Evolutionary conservation across 257 asterid species (phyloP).

Genomic region (Henckelia pumila): DNA sequence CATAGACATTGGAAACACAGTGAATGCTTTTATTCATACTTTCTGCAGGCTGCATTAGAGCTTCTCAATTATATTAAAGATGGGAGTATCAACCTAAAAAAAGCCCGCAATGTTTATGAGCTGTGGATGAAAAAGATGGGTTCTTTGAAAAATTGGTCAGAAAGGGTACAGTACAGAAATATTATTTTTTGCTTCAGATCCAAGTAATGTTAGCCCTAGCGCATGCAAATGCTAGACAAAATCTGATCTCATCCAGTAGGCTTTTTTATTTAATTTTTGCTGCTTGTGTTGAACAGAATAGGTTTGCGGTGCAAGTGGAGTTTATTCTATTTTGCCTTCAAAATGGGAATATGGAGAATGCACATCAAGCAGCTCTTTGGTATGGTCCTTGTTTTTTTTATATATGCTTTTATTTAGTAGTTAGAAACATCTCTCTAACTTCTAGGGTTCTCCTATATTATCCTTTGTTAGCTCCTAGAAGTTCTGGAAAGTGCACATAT

Average conservation of each 20-base stretch:
- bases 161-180: constrained; percentile 40
- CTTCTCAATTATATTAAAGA: constrained; percentile 51
- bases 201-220: neutral
- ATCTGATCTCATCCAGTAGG: neutral
- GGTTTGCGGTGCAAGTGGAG: constrained; percentile 62
- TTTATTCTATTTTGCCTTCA: constrained; percentile 50
- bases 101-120: constrained; percentile 48
- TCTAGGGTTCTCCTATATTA: constrained; percentile 12
- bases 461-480: constrained; percentile 9
- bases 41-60: constrained; percentile 66
- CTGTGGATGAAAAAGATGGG: constrained; percentile 71
- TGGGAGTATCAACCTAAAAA: constrained; percentile 33
- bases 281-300: constrained; percentile 44
- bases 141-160: constrained; percentile 32
- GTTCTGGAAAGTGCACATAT: constrained; percentile 5
- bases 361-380: constrained; percentile 53
- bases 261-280: neutral
- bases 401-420: constrained; percentile 10
- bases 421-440: constrained; percentile 2
- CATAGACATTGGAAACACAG: neutral
- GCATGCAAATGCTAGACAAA: constrained; percentile 12
- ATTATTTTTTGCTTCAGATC: neutral
- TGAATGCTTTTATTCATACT: constrained; percentile 9
- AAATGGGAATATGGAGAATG: constrained; percentile 44
- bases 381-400: constrained; percentile 33